phyloP scores from a whole-genome alignment of 2,329 filamentous ascomycete genomes.

The Aspergillus unguis region DNA sequence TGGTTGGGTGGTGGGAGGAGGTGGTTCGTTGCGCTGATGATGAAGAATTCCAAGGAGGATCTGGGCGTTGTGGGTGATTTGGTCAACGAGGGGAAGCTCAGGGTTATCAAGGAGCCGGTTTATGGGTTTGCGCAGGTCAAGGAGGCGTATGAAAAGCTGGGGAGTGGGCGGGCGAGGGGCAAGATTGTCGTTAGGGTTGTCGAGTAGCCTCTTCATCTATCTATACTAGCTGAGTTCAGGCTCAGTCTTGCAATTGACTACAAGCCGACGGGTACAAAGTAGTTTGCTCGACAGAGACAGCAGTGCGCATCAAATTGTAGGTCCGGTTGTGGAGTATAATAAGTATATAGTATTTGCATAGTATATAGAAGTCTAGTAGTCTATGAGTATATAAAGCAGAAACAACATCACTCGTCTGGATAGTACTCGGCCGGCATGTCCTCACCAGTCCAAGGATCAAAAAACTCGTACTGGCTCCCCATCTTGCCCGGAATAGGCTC shows the following conservation, averaged over 20 bases:
- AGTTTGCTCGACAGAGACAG: too few species aligned
- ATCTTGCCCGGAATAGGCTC: not conserved
- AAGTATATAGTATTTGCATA: too few species aligned
- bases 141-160: conserved; percentile 58
- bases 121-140: conserved; percentile 57
- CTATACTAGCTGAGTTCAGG: too few species aligned
- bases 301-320: too few species aligned
- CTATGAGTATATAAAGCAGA: too few species aligned
- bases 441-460: not conserved
- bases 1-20: conserved; percentile 51
- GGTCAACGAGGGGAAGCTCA: conserved; percentile 59
- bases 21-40: conserved; percentile 33
- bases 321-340: too few species aligned
- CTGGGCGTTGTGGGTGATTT: conserved; percentile 51
- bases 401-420: not conserved
- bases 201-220: not conserved
- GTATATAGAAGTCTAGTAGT: too few species aligned
- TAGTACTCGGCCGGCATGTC: not conserved
- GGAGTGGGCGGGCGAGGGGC: conserved; percentile 54
- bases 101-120: conserved; percentile 53
- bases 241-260: too few species aligned
- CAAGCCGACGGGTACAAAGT: too few species aligned
- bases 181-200: conserved; percentile 54
- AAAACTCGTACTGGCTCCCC: not conserved
- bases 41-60: conserved; percentile 43